phyloP scores from a whole-genome alignment of 2,329 filamentous ascomycete genomes.

The Metarhizium robertsii region DNA sequence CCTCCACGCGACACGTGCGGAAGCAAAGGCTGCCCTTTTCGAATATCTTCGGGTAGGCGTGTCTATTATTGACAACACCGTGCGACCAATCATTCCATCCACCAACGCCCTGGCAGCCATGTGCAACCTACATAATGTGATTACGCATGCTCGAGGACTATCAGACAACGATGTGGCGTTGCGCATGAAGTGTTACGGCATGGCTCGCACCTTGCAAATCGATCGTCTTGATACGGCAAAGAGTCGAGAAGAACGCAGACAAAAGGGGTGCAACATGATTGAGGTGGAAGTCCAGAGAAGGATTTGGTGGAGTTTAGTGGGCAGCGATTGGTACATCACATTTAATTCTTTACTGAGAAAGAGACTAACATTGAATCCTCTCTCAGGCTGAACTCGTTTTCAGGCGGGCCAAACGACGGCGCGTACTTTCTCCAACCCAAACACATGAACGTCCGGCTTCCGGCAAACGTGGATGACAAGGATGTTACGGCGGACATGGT shows the following conservation, averaged over 20 bases:
- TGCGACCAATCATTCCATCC: conserved; percentile 2
- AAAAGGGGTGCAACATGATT: conserved; percentile 1
- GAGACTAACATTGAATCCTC: background rate
- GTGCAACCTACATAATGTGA: background rate
- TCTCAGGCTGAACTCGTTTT: conserved; percentile 3
- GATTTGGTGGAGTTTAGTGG: conserved; percentile 8
- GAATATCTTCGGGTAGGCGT: background rate
- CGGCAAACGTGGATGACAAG: conserved; percentile 4
- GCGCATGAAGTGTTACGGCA: conserved; percentile 1
- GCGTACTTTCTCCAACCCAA: conserved; percentile 5
- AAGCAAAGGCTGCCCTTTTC: conserved; percentile 1
- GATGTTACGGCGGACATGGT: background rate
- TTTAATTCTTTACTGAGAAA: background rate
- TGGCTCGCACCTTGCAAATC: conserved; percentile 4
- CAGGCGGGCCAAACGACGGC: conserved; percentile 6
- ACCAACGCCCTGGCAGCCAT: conserved; percentile 3
- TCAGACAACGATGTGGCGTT: conserved; percentile 3
- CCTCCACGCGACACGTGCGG: background rate
- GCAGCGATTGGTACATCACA: conserved; percentile 5
- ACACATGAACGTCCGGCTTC: conserved; percentile 8
- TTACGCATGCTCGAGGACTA: background rate
- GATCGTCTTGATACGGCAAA: conserved; percentile 5
- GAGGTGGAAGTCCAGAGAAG: conserved; percentile 6
- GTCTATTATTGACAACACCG: background rate
- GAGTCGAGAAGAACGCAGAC: background rate